These are phyloP conservation scores for Rhazya stricta DNA, from an alignment of 257 asterid genomes.

Conservation along the genomic window DNA sequence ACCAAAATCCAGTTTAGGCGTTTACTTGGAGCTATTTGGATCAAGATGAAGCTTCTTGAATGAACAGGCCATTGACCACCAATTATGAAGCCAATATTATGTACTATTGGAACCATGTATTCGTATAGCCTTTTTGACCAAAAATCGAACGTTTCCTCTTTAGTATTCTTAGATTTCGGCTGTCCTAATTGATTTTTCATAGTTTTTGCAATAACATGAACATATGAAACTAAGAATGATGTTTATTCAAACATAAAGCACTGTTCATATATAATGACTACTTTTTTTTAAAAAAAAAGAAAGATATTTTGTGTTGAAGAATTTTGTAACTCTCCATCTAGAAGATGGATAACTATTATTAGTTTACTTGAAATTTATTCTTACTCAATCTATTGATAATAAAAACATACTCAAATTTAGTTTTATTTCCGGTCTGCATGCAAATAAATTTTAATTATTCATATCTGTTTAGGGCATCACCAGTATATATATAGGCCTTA, in stretches of 20 bases:
- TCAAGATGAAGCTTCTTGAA: conserved; percentile 14
- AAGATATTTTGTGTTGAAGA: no score
- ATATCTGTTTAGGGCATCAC: no score
- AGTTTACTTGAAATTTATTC: background rate
- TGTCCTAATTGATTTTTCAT: background rate
- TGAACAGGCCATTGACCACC: conserved; percentile 11
- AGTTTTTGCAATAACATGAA: background rate
- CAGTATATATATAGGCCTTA: no score
- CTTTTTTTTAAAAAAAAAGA: no score
- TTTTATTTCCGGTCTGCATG: no score
- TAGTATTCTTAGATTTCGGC: conserved; percentile 14
- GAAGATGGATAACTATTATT: background rate
- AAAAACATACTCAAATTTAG: no score
- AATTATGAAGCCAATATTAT: background rate
- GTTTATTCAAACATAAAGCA: background rate
- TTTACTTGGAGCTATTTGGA: conserved; percentile 9
- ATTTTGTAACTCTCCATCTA: background rate
- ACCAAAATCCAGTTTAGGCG: background rate
- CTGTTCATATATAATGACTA: background rate
- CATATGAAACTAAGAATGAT: background rate
- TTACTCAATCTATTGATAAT: no score
- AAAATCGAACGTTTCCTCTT: background rate
- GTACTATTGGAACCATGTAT: no score
- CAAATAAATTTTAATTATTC: no score
- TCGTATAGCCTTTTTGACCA: background rate